Evolutionary conservation across 129 eudicot genomes (phyloP).

Genomic region (Glebionis coronaria): DNA sequence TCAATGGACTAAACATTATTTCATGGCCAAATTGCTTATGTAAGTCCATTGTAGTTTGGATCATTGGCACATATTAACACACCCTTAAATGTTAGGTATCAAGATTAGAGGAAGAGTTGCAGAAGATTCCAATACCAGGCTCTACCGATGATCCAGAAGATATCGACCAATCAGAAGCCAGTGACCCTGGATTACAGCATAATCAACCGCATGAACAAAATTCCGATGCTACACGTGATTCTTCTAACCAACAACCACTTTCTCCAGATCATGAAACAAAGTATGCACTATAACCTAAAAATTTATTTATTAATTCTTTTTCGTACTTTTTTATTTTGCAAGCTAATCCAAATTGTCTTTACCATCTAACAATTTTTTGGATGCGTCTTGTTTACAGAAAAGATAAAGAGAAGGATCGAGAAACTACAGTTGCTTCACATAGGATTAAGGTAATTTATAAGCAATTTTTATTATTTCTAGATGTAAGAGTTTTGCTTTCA

Average conservation of each 20-base stretch:
- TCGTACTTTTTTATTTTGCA: too few relatives aligned
- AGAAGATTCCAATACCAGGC: conserved; percentile 42
- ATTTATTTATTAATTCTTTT: too few relatives aligned
- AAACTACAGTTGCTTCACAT: conserved; percentile 28
- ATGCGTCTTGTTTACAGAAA: conserved; percentile 9
- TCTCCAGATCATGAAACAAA: conserved; percentile 27
- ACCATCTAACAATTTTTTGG: too few relatives aligned
- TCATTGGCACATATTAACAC: not conserved
- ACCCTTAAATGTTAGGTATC: conserved; percentile 49
- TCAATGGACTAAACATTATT: not conserved
- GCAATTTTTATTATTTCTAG: not conserved
- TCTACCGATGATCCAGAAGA: conserved; percentile 47
- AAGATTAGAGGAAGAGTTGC: conserved; percentile 57
- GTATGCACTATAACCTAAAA: conserved; percentile 30
- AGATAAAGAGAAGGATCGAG: conserved; percentile 45
- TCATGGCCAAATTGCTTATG: not conserved
- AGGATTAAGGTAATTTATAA: conserved; percentile 49
- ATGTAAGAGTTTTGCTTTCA: too few relatives aligned
- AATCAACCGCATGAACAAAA: conserved; percentile 37
- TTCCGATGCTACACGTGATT: conserved; percentile 11
- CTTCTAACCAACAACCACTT: not conserved
- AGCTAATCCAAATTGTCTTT: too few relatives aligned
- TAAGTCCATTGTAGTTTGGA: not conserved
- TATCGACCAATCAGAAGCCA: conserved; percentile 45
- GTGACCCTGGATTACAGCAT: conserved; percentile 39